Base-by-base conservation (phyloP, 805 yeast species). In the Kodamaea sagamina region DNA sequence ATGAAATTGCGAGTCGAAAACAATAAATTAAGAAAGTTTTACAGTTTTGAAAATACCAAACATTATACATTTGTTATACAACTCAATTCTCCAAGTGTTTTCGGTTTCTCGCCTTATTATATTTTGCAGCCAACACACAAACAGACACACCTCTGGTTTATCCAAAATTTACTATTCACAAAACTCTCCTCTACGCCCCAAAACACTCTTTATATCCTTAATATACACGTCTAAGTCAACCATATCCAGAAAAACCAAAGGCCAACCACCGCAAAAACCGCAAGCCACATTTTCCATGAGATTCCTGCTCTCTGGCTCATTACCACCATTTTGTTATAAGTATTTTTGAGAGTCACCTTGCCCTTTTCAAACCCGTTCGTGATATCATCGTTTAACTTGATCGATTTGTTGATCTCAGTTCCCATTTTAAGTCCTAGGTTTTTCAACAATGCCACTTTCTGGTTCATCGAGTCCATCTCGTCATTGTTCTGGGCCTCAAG, bases 251-350 rank as follows among this genome's bases (percentile, higher is more conserved):
- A 63, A 47, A 71, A 71, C 64, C 67, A 68, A 34, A 64, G 27
- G 38, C 62, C 54, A 19, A 71, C 71, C 15, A 67, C 32, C 26
- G 49, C 38, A 51, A 71, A 71, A 46, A 71, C 73, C 24, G 53
- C 50, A 32, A 69, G 53, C 77, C 77, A 71, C 72, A 68, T 66
- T 41, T 61, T 57, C 71, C 75, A 71, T 34, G 67, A 59, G 36
- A 71, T 68, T 2, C 77, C 77, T 10, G 75, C 75, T 31, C 69
- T 53, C 55, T 68, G 63, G 56, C 75, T 69, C 77, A 71, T 70
- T 21, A 64, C 54, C 37, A 71, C 61, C 77, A 71, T 71, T 43
- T 59, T 55, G 51, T 66, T 69, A 50, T 61, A 71, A 1, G 77
- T 71, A 49, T 66, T 65, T 44, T 68, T 69, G 51, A 71, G 63